Evolutionary conservation across 768 basidiomycete species (phyloP).

Genomic region (Phlebiopsis flavidoalba): DNA sequence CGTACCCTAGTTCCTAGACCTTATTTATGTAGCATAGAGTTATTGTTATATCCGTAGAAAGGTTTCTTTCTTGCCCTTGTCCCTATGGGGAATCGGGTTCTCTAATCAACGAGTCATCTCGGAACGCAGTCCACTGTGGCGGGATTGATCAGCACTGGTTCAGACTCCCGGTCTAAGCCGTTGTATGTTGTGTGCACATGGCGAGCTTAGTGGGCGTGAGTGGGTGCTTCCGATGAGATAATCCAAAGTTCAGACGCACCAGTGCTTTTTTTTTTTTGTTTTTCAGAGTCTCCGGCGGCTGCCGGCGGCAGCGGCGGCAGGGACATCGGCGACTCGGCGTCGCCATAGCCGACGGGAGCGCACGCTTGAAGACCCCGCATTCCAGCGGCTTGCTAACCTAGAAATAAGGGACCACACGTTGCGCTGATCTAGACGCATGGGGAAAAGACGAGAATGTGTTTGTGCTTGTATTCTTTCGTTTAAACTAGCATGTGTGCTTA

Average conservation of each 20-base stretch:
- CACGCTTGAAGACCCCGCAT: too few species aligned
- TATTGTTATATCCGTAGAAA: not conserved
- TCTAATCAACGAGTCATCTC: not conserved
- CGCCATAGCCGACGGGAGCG: too few species aligned
- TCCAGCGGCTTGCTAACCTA: too few species aligned
- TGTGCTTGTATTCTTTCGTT: not conserved
- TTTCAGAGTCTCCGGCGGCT: too few species aligned
- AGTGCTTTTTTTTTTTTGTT: too few species aligned
- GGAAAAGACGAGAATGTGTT: not conserved
- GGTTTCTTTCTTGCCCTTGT: not conserved
- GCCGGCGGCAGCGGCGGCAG: too few species aligned
- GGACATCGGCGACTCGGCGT: too few species aligned
- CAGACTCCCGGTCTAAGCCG: not conserved
- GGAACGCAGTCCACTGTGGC: not conserved
- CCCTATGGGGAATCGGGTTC: not conserved
- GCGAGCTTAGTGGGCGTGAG: not conserved
- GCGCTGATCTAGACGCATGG: too few species aligned
- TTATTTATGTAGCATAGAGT: not conserved
- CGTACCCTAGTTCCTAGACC: not conserved
- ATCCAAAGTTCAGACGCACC: not conserved
- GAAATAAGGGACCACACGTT: too few species aligned
- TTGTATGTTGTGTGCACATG: not conserved
- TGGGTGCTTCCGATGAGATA: not conserved
- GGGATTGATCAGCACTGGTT: not conserved
- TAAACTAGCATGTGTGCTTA: not conserved